These are phyloP conservation scores for Mycena belliarum DNA, from an alignment of 768 basidiomycete species.

Conservation along the genomic window DNA sequence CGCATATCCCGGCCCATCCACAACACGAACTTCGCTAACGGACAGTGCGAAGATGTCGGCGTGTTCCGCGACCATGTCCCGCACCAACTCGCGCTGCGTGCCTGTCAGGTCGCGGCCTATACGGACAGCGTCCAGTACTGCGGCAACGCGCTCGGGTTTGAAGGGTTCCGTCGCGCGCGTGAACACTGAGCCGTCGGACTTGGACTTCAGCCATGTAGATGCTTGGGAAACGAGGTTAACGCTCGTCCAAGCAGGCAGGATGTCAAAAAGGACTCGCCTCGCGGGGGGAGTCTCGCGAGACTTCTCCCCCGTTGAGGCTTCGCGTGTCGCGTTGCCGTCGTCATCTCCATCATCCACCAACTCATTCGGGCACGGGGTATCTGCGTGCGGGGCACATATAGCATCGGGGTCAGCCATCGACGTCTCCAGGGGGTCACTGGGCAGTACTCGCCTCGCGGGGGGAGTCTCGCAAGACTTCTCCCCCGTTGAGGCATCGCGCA, in stretches of 20 bases:
- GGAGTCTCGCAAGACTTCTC: neutral
- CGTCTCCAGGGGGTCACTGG: no score
- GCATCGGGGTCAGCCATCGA: no score
- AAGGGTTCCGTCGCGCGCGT: slow-evolving; percentile 29
- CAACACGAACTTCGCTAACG: slow-evolving; percentile 36
- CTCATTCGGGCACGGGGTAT: no score
- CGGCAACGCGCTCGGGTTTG: slow-evolving; percentile 20
- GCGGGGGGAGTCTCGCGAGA: slow-evolving; percentile 2
- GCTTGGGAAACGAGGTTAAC: neutral
- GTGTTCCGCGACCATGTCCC: slow-evolving; percentile 27
- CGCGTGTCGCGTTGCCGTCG: neutral
- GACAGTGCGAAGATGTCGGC: slow-evolving; percentile 43
- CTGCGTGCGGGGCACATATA: no score
- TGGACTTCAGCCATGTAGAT: no score
- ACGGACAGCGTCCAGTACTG: slow-evolving; percentile 23
- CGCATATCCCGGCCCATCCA: slow-evolving; percentile 32
- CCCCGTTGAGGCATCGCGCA: neutral
- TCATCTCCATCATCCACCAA: no score
- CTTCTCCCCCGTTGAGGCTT: slow-evolving; percentile 4
- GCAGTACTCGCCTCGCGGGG: neutral
- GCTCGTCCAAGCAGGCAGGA: neutral
- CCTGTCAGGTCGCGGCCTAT: slow-evolving; percentile 32
- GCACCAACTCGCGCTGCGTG: slow-evolving; percentile 26
- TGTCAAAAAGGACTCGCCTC: slow-evolving; percentile 5
- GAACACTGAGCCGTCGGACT: slow-evolving; percentile 18